Base-by-base conservation (phyloP, 352 stramenopile species). In the Globisporangium spiculum region DNA sequence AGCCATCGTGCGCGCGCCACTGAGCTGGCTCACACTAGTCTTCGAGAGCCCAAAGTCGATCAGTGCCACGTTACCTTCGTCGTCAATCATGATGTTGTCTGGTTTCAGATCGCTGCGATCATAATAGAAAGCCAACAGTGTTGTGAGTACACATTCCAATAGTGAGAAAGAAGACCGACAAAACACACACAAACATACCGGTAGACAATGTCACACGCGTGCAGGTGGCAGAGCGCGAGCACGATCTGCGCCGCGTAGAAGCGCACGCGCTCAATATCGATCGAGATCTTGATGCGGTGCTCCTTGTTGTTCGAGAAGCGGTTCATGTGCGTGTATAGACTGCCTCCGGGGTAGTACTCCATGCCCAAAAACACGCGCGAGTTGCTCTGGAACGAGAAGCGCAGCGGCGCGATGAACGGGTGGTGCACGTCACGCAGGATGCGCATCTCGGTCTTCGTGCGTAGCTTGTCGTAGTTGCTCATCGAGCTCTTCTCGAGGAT, bases 21-120 rank as follows among this genome's bases (percentile, higher is more conserved):
- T 91, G 65, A 96, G 83, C 63, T 90, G 86, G 50, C 86, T 88
- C 41, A 98, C 89, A 60, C 93, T 97, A 8, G 94, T 96, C 75
- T 98, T 98, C 36, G 86, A 94, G 1, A 98, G 73, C 5, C 96
- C 96, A 71, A 98, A 98, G 67, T 98, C 96, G 2, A 98, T 95
- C 10, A 98, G 74, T n/a, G 92, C 90, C 24, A 98, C 82, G 73
- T 98, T 97, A 54, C 93, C 95, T 41, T 96, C 89, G 9, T 93
- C 81, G 72, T 98, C 96, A 56, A 98, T 89, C 76, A 98, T 96
- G 57, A 98, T 92, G 74, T 99, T 98, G 70, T 98, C 94, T 1
- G 96, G 96, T 67, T 99, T 99, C 24, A 99, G 73, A 66, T 99
- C 96, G 60, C 86, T 82, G 22, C 16, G 22, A 9, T 36, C 2